phyloP scores from a whole-genome alignment of 2,329 filamentous ascomycete species.

The Malbranchea cinnamomea region DNA sequence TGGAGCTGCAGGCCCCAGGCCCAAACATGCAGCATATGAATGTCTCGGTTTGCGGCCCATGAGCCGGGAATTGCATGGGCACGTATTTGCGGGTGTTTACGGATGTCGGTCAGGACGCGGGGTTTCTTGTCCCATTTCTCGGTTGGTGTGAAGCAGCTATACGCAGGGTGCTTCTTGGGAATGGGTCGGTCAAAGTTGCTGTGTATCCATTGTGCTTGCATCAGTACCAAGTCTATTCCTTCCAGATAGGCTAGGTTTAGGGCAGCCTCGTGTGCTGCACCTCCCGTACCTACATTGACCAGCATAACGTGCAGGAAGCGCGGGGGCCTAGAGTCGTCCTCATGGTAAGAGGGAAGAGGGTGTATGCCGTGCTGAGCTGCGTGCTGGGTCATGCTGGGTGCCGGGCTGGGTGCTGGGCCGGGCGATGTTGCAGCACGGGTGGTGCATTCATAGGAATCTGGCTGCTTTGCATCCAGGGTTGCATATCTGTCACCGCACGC shows the following conservation, averaged over 20 bases:
- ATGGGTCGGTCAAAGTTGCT: not conserved
- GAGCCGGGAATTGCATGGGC: not conserved
- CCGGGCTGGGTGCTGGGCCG: not conserved
- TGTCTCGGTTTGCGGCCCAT: constrained; percentile 1
- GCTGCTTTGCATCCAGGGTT: not conserved
- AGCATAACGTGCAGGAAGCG: not conserved
- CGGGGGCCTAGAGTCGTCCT: constrained; percentile 1
- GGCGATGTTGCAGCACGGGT: not conserved
- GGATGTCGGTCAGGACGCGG: constrained; percentile 1
- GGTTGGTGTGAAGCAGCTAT: not conserved
- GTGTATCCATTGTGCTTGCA: not conserved
- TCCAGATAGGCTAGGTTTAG: not conserved
- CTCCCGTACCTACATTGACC: not conserved
- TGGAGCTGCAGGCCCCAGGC: constrained; percentile 1
- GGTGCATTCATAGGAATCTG: not conserved
- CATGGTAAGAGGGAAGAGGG: not conserved
- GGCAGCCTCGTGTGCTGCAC: constrained; percentile 1
- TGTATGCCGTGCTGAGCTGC: not conserved
- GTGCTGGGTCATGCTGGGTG: not conserved
- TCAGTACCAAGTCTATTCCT: not conserved
- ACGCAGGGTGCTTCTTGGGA: constrained; percentile 1
- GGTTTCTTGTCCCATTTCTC: constrained; percentile 1
- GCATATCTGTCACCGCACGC: not conserved
- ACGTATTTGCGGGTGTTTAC: constrained; percentile 1
- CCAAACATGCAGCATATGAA: not conserved